Evolutionary conservation across 1,284 basidiomycete genomes (phyloP).

Genomic region (Blastosporella zonata): DNA sequence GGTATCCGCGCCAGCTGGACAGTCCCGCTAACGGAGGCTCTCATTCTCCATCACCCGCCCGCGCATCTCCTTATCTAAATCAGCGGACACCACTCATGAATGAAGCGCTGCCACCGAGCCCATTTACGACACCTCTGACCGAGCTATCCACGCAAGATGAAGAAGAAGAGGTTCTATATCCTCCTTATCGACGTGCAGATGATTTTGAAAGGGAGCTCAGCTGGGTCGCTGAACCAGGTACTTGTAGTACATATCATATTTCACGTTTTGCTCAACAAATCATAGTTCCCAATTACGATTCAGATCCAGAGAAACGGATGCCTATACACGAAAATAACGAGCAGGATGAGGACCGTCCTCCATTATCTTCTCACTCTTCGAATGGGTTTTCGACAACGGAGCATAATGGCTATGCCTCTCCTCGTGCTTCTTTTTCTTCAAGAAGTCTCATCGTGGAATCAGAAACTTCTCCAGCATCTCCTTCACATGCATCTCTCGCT

Average conservation of each 20-base stretch:
- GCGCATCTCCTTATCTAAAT: conserved; percentile 48
- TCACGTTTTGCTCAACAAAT: conserved; percentile 9
- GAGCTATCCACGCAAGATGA: conserved; percentile 57
- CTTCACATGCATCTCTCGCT: conserved; percentile 46
- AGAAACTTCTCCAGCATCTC: conserved; percentile 50
- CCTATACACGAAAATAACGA: conserved; percentile 55
- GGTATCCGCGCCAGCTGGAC: conserved; percentile 49
- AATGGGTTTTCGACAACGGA: conserved; percentile 33
- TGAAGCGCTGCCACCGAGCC: conserved; percentile 63
- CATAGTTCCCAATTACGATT: conserved; percentile 33
- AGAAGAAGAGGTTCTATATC: conserved; percentile 57
- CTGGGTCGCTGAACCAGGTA: conserved; percentile 71
- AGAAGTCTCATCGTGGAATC: conserved; percentile 60
- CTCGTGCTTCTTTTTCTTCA: conserved; percentile 49
- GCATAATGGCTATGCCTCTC: conserved; percentile 38
- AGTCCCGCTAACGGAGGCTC: conserved; percentile 46
- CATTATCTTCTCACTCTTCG: conserved; percentile 40
- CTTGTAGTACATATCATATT: background rate
- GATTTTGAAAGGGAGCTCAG: conserved; percentile 65
- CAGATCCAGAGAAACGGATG: conserved; percentile 48
- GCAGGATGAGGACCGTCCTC: conserved; percentile 44
- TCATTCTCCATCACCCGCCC: conserved; percentile 31
- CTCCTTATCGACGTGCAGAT: conserved; percentile 44
- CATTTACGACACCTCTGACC: conserved; percentile 67
- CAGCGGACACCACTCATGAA: conserved; percentile 48